Percentiles rank a stretch among this genome's conserved stretches.
Evolutionary conservation across 352 stramenopile species (phyloP).

Genomic region (Globisporangium paroecandrum): DNA sequence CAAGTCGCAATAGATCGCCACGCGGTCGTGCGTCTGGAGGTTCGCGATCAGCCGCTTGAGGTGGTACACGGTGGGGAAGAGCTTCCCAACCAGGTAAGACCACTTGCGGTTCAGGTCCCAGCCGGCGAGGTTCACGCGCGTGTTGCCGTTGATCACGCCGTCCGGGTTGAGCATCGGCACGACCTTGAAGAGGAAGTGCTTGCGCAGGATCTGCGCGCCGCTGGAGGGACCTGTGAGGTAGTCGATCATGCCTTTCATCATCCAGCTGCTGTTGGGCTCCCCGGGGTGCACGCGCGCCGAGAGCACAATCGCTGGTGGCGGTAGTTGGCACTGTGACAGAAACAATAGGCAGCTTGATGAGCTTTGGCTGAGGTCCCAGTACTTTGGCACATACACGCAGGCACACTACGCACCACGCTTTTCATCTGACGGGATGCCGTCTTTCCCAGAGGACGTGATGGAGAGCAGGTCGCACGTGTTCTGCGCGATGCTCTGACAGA

Average conservation of each 20-base stretch:
- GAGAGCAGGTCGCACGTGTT: slow-evolving; percentile 88
- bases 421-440: slow-evolving; percentile 42
- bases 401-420: slow-evolving; percentile 29
- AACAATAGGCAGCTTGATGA: neutral
- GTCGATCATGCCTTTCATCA: slow-evolving; percentile 92
- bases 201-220: slow-evolving; percentile 62
- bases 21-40: slow-evolving; percentile 52
- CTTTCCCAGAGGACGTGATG: slow-evolving; percentile 65
- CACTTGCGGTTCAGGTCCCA: slow-evolving; percentile 85
- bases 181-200: slow-evolving; percentile 87
- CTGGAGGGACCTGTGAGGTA: slow-evolving; percentile 74
- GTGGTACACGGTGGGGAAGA: slow-evolving; percentile 79
- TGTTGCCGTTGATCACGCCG: slow-evolving; percentile 91
- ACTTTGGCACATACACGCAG: neutral
- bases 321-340: too few species aligned
- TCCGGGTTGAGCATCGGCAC: slow-evolving; percentile 93
- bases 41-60: slow-evolving; percentile 69
- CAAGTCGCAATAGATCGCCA: slow-evolving; percentile 82
- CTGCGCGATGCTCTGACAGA: slow-evolving; percentile 84
- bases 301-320: slow-evolving; percentile 67
- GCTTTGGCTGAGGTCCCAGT: neutral
- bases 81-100: slow-evolving; percentile 67
- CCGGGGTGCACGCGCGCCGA: slow-evolving; percentile 87
- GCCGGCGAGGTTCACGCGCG: slow-evolving; percentile 80
- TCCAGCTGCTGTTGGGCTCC: slow-evolving; percentile 88